Base-by-base conservation (phyloP, 192 early-diverging fungal genomes). In the Rhizoclosmatium globosum region DNA sequence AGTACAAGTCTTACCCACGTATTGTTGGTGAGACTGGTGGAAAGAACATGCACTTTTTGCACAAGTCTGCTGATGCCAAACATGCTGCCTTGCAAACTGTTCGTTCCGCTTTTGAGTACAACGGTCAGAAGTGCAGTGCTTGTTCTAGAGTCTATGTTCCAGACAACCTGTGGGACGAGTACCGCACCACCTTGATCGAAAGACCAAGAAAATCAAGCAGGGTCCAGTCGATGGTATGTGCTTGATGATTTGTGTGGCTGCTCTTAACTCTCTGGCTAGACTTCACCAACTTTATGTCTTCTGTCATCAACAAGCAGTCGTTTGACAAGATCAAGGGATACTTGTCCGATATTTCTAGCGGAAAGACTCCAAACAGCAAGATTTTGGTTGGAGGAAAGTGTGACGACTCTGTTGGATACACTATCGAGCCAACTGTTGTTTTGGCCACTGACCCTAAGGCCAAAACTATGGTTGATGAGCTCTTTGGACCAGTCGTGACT, bases 11-110 rank as follows among this genome's bases (percentile, higher is more conserved):
- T 64, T 99, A 97, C 85, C 97, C 97, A 62, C 94, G 97, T 82
- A 94, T 99, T 71, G 97, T 99, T 19, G 97, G 97, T 82, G 97
- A 99, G 86, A 98, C 97, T 42, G 98, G 98, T 82, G 98, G 98
- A 70, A 99, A 99, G 89, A 99, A 99, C 92, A 97, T 95, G 91
- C 98, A 99, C 80, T 85, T 99, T 69, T 81, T 98, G 60, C 96
- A 98, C 85, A 88, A 93, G 79, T 80, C 82, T 65, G 95, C 92
- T 56, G 91, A 94, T 84, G 85, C 93, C 42, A 87, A 85, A 47
- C 88, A 91, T 56, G 96, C 94, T 15, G 98, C 93, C 78, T 74
- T 93, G 78, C 93, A 95, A 85, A 98, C 98, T 47, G 92, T 99
- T 78, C 93, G 98, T 65, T 92, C 90, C 19, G 88, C 94, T 0